A percentile compares a stretch with the other conserved stretches of the same genome.
These are phyloP conservation scores for Rehmannia glutinosa DNA, from an alignment of 257 asterid species.

Conservation along the genomic window DNA sequence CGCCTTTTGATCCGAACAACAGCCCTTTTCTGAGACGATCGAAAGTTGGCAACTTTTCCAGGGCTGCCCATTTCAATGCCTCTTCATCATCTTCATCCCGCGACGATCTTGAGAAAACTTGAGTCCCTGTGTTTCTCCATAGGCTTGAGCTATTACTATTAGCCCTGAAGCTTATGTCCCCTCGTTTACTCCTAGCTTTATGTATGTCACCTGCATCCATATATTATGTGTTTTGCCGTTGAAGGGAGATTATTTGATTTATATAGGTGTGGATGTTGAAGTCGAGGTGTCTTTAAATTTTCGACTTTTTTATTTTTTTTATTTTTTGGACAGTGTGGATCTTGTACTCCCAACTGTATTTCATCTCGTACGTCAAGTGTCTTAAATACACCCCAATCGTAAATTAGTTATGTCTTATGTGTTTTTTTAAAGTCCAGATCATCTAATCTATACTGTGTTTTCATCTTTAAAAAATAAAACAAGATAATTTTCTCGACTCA, in stretches of 20 bases:
- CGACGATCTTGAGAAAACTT: constrained; percentile 38
- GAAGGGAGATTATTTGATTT: background rate
- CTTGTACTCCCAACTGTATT: too few species aligned
- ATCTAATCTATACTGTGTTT: too few species aligned
- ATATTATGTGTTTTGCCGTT: background rate
- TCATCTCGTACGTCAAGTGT: too few species aligned
- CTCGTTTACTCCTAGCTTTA: constrained; percentile 22
- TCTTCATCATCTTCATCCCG: constrained; percentile 65
- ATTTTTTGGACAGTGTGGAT: too few species aligned
- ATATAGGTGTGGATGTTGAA: background rate
- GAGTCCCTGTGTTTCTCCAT: constrained; percentile 40
- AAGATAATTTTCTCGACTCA: too few species aligned
- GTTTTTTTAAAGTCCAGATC: too few species aligned
- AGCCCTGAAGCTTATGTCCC: constrained; percentile 30
- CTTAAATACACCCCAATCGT: too few species aligned
- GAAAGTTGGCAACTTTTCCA: constrained; percentile 58
- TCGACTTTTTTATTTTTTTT: too few species aligned
- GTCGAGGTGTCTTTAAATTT: background rate
- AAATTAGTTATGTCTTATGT: too few species aligned
- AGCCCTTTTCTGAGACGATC: constrained; percentile 56
- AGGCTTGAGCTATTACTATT: constrained; percentile 37
- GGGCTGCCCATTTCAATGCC: constrained; percentile 72
- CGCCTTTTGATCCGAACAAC: constrained; percentile 46
- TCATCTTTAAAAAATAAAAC: too few species aligned
- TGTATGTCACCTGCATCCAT: constrained; percentile 36